These are phyloP conservation scores for Thermochaetoides thermophila DNA, from an alignment of 495 filamentous ascomycete genomes.

Conservation along the genomic window DNA sequence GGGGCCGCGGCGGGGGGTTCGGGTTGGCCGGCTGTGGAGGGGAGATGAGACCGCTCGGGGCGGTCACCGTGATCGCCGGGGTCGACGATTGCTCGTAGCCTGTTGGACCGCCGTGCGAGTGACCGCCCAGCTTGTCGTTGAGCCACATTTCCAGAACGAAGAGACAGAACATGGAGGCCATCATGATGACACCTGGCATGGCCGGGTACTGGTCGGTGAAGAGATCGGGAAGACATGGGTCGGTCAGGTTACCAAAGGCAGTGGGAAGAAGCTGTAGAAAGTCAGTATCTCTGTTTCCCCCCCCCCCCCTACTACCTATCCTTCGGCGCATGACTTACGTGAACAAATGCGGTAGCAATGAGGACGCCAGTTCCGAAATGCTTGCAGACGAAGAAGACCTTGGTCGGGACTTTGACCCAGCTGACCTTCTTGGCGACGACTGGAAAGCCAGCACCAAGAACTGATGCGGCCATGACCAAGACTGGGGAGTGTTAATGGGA, in stretches of 20 bases:
- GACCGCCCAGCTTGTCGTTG: conserved; percentile 31
- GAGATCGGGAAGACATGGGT: conserved; percentile 44
- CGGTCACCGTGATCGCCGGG: neutral
- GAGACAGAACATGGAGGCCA: conserved; percentile 40
- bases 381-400: conserved; percentile 39
- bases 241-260: conserved; percentile 39
- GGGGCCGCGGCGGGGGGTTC: conserved; percentile 12
- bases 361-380: conserved; percentile 61
- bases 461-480: conserved; percentile 24
- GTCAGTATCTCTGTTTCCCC: conserved; percentile 1
- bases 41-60: neutral
- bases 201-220: conserved; percentile 42
- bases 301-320: too few relatives aligned
- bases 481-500: conserved; percentile 22
- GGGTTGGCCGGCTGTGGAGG: too few relatives aligned
- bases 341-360: conserved; percentile 54
- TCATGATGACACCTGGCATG: conserved; percentile 44
- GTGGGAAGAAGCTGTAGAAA: conserved; percentile 34
- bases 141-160: conserved; percentile 43
- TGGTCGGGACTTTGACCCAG: conserved; percentile 38
- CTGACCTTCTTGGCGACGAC: conserved; percentile 39
- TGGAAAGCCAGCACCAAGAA: conserved; percentile 36
- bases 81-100: conserved; percentile 23
- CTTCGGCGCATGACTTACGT: too few relatives aligned
- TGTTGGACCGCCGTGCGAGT: conserved; percentile 30